These are phyloP conservation scores for Colletotrichum musae DNA, from an alignment of 2,329 filamentous ascomycete species.

Conservation along the genomic window DNA sequence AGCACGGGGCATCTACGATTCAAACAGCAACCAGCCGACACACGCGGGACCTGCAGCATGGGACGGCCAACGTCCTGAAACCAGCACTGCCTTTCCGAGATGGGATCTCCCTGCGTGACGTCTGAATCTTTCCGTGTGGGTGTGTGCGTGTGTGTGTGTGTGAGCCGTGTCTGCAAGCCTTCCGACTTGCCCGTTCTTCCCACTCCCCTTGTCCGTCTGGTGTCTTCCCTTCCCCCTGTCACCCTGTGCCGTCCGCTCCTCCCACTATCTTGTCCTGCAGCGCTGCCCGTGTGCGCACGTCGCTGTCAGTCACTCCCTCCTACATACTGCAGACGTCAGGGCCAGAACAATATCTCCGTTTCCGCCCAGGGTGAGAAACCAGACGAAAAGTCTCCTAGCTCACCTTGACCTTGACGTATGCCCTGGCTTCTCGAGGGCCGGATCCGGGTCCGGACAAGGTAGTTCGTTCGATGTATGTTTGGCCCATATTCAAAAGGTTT, in stretches of 20 bases:
- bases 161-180: conserved; percentile 3
- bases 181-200: conserved; percentile 11
- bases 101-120: conserved; percentile 39
- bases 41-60: conserved; percentile 16
- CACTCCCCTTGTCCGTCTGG: conserved; percentile 5
- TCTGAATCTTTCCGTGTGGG: conserved; percentile 30
- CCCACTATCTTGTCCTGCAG: not conserved
- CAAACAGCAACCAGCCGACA: not conserved
- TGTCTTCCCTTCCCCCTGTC: conserved; percentile 6
- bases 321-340: conserved; percentile 4
- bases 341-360: conserved; percentile 8
- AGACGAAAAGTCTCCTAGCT: conserved; percentile 39
- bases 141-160: conserved; percentile 20
- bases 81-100: conserved; percentile 31
- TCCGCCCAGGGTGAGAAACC: conserved; percentile 32
- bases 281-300: not conserved
- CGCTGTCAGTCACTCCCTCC: not conserved
- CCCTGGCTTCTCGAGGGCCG: not conserved
- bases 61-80: conserved; percentile 37
- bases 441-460: not conserved
- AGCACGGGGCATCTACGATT: conserved; percentile 20
- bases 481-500: conserved; percentile 29
- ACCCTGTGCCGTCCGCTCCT: conserved; percentile 5
- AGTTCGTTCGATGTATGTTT: conserved; percentile 40
- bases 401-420: conserved; percentile 13